Evolutionary conservation across 1,284 basidiomycete species (phyloP).

Genomic region (Cutaneotrichosporon sp.): DNA sequence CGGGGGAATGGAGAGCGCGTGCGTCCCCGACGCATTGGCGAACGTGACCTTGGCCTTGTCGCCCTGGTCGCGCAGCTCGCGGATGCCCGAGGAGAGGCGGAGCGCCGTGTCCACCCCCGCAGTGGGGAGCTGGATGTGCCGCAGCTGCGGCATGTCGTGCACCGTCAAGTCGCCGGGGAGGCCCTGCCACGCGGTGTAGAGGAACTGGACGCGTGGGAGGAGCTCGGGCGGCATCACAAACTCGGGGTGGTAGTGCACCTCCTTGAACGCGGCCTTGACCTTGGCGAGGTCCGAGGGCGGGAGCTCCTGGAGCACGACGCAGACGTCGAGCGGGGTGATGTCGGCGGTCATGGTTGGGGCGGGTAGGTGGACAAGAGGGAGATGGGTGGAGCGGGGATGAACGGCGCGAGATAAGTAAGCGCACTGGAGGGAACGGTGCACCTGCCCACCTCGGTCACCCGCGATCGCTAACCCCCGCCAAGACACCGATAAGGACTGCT

Average conservation of each 20-base stretch:
- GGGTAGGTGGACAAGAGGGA: not conserved
- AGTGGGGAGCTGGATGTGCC: conserved; percentile 41
- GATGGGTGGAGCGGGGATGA: not conserved
- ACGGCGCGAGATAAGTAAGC: not conserved
- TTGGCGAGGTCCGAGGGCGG: conserved; percentile 28
- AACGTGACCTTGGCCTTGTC: conserved; percentile 28
- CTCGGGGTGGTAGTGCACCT: conserved; percentile 38
- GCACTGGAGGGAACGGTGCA: not conserved
- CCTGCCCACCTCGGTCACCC: not conserved
- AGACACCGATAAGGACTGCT: not conserved
- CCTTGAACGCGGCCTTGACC: conserved; percentile 36
- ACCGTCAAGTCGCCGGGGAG: conserved; percentile 19
- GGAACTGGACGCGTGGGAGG: conserved; percentile 12
- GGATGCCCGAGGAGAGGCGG: conserved; percentile 17
- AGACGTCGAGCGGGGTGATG: conserved; percentile 15
- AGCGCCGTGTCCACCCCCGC: conserved; percentile 41
- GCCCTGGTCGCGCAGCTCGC: conserved; percentile 15
- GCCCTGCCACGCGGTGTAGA: conserved; percentile 18
- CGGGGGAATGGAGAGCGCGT: conserved; percentile 47
- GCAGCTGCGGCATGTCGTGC: conserved; percentile 32
- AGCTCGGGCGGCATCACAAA: not conserved
- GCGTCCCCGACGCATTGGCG: conserved; percentile 45
- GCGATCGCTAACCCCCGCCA: not conserved
- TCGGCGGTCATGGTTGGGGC: conserved; percentile 3
- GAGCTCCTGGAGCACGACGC: conserved; percentile 25